A percentile compares a stretch with the other conserved stretches of the same genome.
Conservation (phyloP, 2,329 filamentous ascomycete genomes). For the Cylindrodendrum hubeiense region DNA sequence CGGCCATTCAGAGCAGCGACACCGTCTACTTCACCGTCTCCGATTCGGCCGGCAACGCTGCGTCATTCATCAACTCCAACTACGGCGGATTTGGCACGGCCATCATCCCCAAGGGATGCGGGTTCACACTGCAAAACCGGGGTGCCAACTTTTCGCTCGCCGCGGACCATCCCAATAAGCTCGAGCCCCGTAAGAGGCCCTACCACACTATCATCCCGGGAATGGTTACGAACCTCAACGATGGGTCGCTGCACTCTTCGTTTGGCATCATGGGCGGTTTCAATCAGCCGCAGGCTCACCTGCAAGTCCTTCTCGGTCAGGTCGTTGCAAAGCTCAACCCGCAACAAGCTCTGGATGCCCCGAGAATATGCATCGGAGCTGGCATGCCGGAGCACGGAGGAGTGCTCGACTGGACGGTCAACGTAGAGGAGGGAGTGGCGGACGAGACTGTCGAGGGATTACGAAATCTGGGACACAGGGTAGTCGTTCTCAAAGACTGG, state of each 20-base stretch:
- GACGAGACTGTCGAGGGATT: conserved; percentile 76
- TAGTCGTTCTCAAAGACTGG: conserved; percentile 76
- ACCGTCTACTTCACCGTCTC: conserved; percentile 95
- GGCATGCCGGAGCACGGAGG: conserved; percentile 73
- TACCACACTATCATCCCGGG: conserved; percentile 99
- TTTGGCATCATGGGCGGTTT: conserved; percentile 99
- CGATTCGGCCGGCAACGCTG: conserved; percentile 86
- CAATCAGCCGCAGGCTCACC: conserved; percentile 97
- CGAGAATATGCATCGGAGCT: conserved; percentile 88
- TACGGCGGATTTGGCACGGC: conserved; percentile 89
- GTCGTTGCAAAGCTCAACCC: conserved; percentile 84
- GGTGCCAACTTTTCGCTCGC: conserved; percentile 86
- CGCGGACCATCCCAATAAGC: conserved; percentile 79
- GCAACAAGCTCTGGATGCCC: conserved; percentile 90
- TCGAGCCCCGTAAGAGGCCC: conserved; percentile 86
- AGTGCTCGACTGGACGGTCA: conserved; percentile 74
- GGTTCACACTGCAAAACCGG: conserved; percentile 95
- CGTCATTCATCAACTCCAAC: conserved; percentile 97
- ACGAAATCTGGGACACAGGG: conserved; percentile 77
- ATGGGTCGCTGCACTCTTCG: conserved; percentile 82
- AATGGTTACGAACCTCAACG: conserved; percentile 82
- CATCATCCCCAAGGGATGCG: conserved; percentile 87
- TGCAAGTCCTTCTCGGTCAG: conserved; percentile 93
- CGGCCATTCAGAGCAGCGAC: conserved; percentile 87
- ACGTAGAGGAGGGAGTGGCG: conserved; percentile 85